These are phyloP conservation scores for Stygiomarasmius scandens DNA, from an alignment of 1,284 basidiomycete species.

Conservation along the genomic window DNA sequence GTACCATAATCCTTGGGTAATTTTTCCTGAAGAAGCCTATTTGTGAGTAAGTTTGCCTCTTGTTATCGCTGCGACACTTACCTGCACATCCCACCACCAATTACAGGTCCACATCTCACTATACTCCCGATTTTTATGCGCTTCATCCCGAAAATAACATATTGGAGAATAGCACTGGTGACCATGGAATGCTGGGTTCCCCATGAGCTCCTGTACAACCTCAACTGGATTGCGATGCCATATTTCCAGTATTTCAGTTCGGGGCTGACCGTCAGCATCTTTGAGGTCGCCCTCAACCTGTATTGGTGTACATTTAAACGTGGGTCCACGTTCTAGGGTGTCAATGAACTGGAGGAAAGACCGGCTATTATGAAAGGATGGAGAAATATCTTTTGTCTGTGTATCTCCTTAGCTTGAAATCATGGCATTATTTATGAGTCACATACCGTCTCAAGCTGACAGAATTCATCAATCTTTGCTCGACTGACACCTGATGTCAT, in stretches of 20 bases:
- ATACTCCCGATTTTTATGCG: conserved; percentile 11
- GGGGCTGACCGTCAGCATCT: conserved; percentile 16
- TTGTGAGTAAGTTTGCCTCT: neutral
- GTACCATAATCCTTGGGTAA: conserved; percentile 28
- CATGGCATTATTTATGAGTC: neutral
- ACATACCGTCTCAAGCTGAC: conserved; percentile 36
- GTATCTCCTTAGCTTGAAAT: too few relatives aligned
- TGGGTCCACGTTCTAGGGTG: neutral
- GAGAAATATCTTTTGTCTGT: neutral
- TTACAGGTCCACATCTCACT: conserved; percentile 26
- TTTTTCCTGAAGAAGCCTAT: conserved; percentile 18
- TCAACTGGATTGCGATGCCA: conserved; percentile 32
- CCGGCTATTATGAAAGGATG: conserved; percentile 1
- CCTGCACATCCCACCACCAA: conserved; percentile 28
- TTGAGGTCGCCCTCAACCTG: conserved; percentile 18
- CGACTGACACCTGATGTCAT: conserved; percentile 29
- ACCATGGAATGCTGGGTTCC: conserved; percentile 22
- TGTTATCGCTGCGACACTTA: neutral
- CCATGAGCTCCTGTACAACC: conserved; percentile 26
- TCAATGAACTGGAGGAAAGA: conserved; percentile 3
- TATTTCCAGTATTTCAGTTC: conserved; percentile 28
- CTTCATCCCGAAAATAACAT: conserved; percentile 4
- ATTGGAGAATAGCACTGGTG: conserved; percentile 16
- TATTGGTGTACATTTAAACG: conserved; percentile 11
- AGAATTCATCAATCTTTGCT: conserved; percentile 28